These are phyloP conservation scores for Russula olivacea DNA, from an alignment of 768 basidiomycete species.

Conservation along the genomic window DNA sequence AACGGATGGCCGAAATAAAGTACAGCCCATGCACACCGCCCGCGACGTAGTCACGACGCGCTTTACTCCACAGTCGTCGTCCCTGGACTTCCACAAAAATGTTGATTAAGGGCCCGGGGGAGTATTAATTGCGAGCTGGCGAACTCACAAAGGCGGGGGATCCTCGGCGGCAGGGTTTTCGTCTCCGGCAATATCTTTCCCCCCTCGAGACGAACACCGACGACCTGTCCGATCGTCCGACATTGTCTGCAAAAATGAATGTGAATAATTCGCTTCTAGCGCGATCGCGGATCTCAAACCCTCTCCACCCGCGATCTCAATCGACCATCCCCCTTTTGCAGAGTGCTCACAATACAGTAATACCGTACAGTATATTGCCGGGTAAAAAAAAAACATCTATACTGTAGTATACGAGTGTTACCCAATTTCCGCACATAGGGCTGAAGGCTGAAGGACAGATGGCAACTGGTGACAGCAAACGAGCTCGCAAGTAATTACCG, in stretches of 20 bases:
- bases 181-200: not conserved
- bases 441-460: not conserved
- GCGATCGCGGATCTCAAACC: not conserved
- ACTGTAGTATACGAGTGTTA: not conserved
- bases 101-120: not conserved
- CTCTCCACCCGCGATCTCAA: not conserved
- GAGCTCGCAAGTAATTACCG: constrained; percentile 9
- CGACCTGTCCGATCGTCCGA: constrained; percentile 1
- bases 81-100: not conserved
- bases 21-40: not conserved
- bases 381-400: not conserved
- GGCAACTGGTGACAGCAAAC: not conserved
- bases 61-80: not conserved
- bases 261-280: not conserved
- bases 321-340: not conserved
- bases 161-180: not conserved
- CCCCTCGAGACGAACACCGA: not conserved
- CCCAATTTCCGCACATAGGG: not conserved
- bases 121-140: not conserved
- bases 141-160: not conserved
- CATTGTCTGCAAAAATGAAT: not conserved
- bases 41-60: no score
- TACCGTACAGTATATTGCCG: not conserved
- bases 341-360: not conserved
- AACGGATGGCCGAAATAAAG: not conserved